Evolutionary conservation across 1,284 basidiomycete genomes (phyloP).

Genomic region (Cryptococcus wingfieldii): DNA sequence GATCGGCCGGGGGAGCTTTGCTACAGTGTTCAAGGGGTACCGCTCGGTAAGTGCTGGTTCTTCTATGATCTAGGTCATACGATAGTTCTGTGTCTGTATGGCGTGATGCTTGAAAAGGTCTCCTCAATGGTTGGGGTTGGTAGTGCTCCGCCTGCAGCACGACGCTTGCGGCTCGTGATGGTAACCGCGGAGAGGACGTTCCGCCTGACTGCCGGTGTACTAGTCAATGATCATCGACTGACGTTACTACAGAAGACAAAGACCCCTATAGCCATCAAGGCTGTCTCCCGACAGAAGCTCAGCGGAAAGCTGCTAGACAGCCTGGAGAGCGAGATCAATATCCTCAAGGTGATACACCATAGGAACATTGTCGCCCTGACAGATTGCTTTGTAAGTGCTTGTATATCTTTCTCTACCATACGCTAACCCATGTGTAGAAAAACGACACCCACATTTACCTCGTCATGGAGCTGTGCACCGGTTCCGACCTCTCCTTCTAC

Average conservation of each 20-base stretch:
- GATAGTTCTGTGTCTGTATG: background rate
- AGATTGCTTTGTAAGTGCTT: constrained; percentile 69
- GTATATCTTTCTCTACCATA: background rate
- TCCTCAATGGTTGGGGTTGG: background rate
- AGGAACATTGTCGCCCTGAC: constrained; percentile 88
- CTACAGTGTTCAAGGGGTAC: constrained; percentile 91
- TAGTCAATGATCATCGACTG: background rate
- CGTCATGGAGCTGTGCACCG: constrained; percentile 95
- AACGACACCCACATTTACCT: constrained; percentile 92
- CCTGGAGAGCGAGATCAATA: constrained; percentile 93
- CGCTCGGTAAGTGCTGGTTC: constrained; percentile 61
- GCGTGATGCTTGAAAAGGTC: background rate
- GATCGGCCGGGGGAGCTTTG: constrained; percentile 78
- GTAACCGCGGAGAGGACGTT: background rate
- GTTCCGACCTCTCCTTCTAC: constrained; percentile 91
- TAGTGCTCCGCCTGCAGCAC: background rate
- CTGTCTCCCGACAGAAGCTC: constrained; percentile 82
- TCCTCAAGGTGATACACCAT: constrained; percentile 89
- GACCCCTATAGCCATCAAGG: constrained; percentile 86
- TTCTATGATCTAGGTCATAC: background rate
- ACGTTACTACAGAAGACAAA: constrained; percentile 60
- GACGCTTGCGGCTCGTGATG: background rate
- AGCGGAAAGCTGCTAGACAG: constrained; percentile 93
- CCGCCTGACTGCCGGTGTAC: background rate
- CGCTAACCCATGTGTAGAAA: constrained; percentile 55